A percentile compares a stretch with the other conserved stretches of the same genome.
These are phyloP conservation scores for Eucalyptus sp. DNA, from an alignment of 345 rosid species.

Conservation along the genomic window DNA sequence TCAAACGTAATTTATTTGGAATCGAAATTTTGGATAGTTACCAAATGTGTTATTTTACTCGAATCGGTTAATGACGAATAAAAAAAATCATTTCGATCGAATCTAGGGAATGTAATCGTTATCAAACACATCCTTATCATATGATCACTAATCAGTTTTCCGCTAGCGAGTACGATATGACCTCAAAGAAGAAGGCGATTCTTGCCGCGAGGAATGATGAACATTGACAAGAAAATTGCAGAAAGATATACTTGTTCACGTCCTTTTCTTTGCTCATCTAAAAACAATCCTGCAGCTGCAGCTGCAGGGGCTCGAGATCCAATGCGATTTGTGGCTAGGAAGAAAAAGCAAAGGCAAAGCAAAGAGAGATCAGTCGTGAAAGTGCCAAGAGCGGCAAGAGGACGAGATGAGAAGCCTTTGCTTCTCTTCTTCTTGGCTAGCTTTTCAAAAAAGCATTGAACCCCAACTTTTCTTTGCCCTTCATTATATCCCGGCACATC, in stretches of 20 bases:
- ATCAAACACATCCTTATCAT: too few species aligned
- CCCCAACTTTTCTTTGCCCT: not conserved
- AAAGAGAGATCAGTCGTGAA: not conserved
- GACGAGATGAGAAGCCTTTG: not conserved
- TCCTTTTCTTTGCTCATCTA: not conserved
- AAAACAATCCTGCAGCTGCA: not conserved
- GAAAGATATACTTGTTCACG: not conserved
- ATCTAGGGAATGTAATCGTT: too few species aligned
- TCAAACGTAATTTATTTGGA: too few species aligned
- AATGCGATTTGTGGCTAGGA: not conserved
- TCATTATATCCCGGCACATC: not conserved
- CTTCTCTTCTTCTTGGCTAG: not conserved
- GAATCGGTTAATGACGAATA: too few species aligned
- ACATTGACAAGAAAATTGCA: not conserved
- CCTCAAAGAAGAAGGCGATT: not conserved
- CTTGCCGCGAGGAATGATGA: not conserved
- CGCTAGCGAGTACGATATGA: not conserved
- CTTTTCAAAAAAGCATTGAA: not conserved
- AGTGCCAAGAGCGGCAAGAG: not conserved
- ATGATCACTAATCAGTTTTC: not conserved
- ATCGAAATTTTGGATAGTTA: too few species aligned
- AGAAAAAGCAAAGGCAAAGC: not conserved
- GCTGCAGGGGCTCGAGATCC: conserved; percentile 2
- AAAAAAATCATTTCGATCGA: too few species aligned
- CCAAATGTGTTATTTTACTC: too few species aligned